phyloP scores from a whole-genome alignment of 2,329 filamentous ascomycete genomes.

The Aphanocladium album region DNA sequence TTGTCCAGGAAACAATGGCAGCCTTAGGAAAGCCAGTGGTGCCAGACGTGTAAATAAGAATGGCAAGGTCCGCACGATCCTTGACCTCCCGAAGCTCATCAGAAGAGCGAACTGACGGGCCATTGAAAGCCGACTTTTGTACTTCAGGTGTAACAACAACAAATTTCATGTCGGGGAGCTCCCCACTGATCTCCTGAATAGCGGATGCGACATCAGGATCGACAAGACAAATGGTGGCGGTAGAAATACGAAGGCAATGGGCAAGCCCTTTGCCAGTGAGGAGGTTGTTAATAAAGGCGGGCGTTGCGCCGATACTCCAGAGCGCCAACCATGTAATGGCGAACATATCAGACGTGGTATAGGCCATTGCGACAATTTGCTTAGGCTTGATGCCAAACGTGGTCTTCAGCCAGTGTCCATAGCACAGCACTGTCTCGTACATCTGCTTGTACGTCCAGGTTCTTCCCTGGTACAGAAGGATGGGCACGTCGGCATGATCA shows the following conservation, averaged over 20 bases:
- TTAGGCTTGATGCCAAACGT: conserved; percentile 58
- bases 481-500: conserved; percentile 40
- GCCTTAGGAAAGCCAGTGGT: conserved; percentile 74
- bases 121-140: neutral
- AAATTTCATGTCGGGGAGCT: conserved; percentile 31
- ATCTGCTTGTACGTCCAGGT: conserved; percentile 68
- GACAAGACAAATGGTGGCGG: conserved; percentile 63
- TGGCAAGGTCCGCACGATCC: conserved; percentile 38
- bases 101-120: neutral
- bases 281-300: conserved; percentile 87
- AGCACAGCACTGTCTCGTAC: conserved; percentile 66
- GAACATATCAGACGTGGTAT: conserved; percentile 76
- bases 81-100: neutral
- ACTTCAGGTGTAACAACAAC: neutral
- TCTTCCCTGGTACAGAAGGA: conserved; percentile 64
- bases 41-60: conserved; percentile 72
- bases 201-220: conserved; percentile 54
- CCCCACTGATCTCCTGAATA: conserved; percentile 53
- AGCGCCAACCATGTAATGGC: conserved; percentile 71
- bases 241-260: conserved; percentile 69
- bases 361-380: conserved; percentile 76
- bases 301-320: conserved; percentile 77
- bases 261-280: conserved; percentile 63
- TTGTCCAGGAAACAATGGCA: conserved; percentile 62
- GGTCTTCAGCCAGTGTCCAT: conserved; percentile 69